phyloP scores from a whole-genome alignment of 2,329 filamentous ascomycete species.

The Colletotrichum sp. region DNA sequence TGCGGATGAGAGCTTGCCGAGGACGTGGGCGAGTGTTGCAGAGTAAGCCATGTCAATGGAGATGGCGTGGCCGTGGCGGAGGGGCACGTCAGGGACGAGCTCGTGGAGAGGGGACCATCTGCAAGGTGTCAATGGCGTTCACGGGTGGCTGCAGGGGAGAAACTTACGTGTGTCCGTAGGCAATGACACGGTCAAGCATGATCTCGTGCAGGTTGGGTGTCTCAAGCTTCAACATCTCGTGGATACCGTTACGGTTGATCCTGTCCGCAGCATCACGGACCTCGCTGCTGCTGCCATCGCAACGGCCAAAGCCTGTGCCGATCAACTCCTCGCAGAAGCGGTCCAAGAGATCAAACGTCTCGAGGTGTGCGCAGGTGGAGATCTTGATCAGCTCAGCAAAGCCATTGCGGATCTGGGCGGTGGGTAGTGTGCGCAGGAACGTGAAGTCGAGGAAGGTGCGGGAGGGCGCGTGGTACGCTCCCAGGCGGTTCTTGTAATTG shows the following conservation, averaged over 20 bases:
- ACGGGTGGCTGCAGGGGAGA: neutral
- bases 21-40: constrained; percentile 67
- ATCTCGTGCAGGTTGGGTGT: constrained; percentile 77
- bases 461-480: constrained; percentile 74
- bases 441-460: constrained; percentile 77
- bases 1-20: constrained; percentile 62
- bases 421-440: constrained; percentile 71
- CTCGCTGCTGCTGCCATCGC: constrained; percentile 58
- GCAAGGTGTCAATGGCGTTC: neutral
- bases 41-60: constrained; percentile 80
- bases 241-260: constrained; percentile 72
- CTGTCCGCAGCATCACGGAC: constrained; percentile 66
- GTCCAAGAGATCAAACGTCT: constrained; percentile 72
- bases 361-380: constrained; percentile 69
- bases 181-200: constrained; percentile 73
- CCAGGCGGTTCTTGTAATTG: constrained; percentile 76
- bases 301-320: constrained; percentile 66
- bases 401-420: constrained; percentile 73
- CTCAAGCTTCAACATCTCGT: constrained; percentile 76
- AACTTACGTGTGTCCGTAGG: constrained; percentile 71
- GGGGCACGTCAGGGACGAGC: constrained; percentile 69
- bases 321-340: constrained; percentile 73
- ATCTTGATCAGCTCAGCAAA: constrained; percentile 81
- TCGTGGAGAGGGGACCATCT: constrained; percentile 77
- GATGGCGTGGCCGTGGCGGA: constrained; percentile 76